A percentile compares a stretch with the other conserved stretches of the same genome.
Conservation (phyloP, 768 basidiomycete genomes). For the Auriculariales sp. region DNA sequence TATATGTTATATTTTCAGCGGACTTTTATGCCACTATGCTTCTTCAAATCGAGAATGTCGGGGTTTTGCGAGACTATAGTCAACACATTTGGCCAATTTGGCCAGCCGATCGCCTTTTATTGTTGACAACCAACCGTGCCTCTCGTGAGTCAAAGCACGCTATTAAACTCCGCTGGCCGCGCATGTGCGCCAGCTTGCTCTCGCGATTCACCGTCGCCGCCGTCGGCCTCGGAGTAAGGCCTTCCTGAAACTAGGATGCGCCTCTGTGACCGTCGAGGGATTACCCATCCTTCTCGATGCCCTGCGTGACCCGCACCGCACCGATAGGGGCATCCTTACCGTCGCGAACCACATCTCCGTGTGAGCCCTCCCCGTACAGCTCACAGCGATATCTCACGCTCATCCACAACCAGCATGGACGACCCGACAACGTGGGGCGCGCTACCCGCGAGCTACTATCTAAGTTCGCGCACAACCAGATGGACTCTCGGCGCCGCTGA, state of each 20-base stretch:
- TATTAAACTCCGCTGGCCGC: not conserved
- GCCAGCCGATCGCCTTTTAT: too few species aligned
- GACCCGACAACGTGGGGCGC: constrained; percentile 83
- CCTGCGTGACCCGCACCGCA: constrained; percentile 32
- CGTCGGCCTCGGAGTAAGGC: constrained; percentile 68
- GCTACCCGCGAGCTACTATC: constrained; percentile 50
- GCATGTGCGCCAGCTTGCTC: constrained; percentile 16
- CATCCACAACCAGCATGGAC: constrained; percentile 49
- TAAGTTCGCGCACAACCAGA: constrained; percentile 40
- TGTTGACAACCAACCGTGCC: too few species aligned
- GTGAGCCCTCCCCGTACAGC: constrained; percentile 25
- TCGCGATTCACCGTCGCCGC: constrained; percentile 47
- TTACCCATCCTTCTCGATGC: constrained; percentile 49
- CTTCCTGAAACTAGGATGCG: constrained; percentile 51
- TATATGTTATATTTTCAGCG: too few species aligned
- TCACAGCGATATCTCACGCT: constrained; percentile 3
- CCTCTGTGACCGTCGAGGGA: constrained; percentile 54
- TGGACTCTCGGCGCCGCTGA: constrained; percentile 92
- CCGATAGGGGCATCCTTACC: constrained; percentile 28
- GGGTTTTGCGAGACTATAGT: too few species aligned
- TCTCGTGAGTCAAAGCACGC: not conserved
- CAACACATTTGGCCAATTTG: too few species aligned
- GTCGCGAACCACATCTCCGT: constrained; percentile 93
- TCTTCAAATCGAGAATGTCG: too few species aligned
- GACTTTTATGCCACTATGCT: too few species aligned